These are phyloP conservation scores for Deinandra increscens DNA, from an alignment of 129 eudicot species.

Conservation along the genomic window DNA sequence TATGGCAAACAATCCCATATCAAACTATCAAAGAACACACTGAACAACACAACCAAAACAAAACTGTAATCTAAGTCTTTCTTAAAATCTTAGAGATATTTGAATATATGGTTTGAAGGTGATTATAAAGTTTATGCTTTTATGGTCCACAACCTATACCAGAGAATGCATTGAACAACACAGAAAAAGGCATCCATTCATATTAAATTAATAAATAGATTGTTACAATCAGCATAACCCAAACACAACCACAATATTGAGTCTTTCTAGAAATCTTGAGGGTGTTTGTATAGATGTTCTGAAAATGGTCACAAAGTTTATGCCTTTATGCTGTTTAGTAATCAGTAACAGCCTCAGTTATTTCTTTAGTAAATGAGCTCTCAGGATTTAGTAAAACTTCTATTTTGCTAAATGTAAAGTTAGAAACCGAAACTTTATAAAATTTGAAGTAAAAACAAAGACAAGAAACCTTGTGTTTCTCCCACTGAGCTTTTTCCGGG, in stretches of 20 bases:
- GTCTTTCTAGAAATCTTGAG: too few species aligned
- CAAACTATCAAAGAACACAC: too few species aligned
- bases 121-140: neutral
- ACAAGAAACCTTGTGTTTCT: slow-evolving; percentile 74
- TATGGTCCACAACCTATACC: too few species aligned
- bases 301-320: neutral
- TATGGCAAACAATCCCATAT: too few species aligned
- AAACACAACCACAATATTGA: neutral
- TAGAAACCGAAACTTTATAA: slow-evolving; percentile 17
- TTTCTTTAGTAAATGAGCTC: neutral
- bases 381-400: too few species aligned
- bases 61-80: neutral
- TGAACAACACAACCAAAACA: too few species aligned
- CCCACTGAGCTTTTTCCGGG: slow-evolving; percentile 89
- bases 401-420: too few species aligned
- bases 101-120: neutral
- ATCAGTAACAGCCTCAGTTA: neutral
- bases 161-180: too few species aligned
- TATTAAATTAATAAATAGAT: too few species aligned
- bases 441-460: neutral
- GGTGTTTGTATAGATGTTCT: neutral
- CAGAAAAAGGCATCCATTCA: too few species aligned
- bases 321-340: neutral
- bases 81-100: neutral
- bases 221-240: too few species aligned